Evolutionary conservation across 1,139 yeast species (phyloP), one percentile per base, ranked within the genome.

Genomic region (Yamadazyma trypodendri): DNA sequence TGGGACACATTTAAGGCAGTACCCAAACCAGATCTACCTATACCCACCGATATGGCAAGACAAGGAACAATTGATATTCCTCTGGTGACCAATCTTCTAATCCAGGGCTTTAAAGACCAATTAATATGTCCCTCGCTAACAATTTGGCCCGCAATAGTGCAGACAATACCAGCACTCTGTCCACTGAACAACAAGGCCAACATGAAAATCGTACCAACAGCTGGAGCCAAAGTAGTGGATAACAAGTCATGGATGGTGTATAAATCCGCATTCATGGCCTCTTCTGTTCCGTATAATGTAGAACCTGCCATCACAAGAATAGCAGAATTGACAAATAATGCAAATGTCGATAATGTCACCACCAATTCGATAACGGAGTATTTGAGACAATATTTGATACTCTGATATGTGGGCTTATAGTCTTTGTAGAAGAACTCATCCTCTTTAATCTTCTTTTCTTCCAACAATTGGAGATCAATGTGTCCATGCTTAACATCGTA

Each of bases 91-190:
- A 86, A 55, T 50, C 95, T 68, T 56, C 95, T 72, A 34, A 81
- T 54, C 95, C 85, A 76, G 2, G 92, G 90, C 34, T 76, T 67
- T 21, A 84, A 50, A 0, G 78, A 69, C 94, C 92, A 84, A 44
- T 83, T 77, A 33, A 84, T 63, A 51, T 84, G 84, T 0, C 94
- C 94, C 56, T 84, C 94, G 39, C 87, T 79, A 9, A 84, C 84
- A 58, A 84, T 80, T 59, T 84, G 90, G 2, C 92, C 92, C 1
- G 90, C 81, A 61, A 86, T 82, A 0, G 95, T 86, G 56, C 95
- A 86, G 2, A 86, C 90, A 41, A 86, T 81, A 34, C 94, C 94
- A 0, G 95, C 90, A 43, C 87, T 79, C 53, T 84, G 87, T 13
- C 92, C 90, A 3, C 89, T 80, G 48, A 83, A 83, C 34, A 84